phyloP scores from a whole-genome alignment of 768 basidiomycete genomes.

The Auriscalpium orientale region DNA sequence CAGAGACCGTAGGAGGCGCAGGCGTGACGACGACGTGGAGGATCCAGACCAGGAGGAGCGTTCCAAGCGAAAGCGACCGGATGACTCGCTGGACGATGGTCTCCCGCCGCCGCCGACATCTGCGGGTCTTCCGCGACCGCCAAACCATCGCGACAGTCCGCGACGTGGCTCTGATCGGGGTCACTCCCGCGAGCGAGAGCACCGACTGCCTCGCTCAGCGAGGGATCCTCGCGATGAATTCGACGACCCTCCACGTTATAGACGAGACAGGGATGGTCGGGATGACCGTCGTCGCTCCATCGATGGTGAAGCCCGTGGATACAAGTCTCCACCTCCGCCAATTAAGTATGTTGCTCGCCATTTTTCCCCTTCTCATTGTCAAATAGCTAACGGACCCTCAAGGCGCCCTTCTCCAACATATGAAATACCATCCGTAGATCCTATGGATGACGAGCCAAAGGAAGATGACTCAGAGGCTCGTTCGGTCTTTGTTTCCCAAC shows the following conservation, averaged over 20 bases:
- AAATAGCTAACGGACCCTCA: constrained; percentile 1
- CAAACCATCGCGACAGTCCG: constrained; percentile 41
- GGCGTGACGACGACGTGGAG: constrained; percentile 57
- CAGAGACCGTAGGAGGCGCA: constrained; percentile 54
- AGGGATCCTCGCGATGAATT: constrained; percentile 55
- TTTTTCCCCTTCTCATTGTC: not conserved
- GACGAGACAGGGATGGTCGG: constrained; percentile 35
- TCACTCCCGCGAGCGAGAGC: constrained; percentile 43
- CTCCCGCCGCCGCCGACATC: constrained; percentile 38
- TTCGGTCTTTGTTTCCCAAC: constrained; percentile 97
- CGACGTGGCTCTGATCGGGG: constrained; percentile 38
- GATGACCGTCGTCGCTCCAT: constrained; percentile 32
- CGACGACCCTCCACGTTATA: constrained; percentile 44
- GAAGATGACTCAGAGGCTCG: constrained; percentile 97
- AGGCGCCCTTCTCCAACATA: constrained; percentile 71
- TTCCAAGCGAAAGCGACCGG: constrained; percentile 61
- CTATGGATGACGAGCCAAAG: constrained; percentile 81
- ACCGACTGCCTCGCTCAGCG: constrained; percentile 31
- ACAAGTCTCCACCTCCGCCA: constrained; percentile 31
- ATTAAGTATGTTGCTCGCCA: constrained; percentile 32
- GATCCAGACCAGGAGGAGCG: constrained; percentile 47
- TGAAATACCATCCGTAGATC: constrained; percentile 55
- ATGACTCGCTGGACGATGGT: constrained; percentile 37
- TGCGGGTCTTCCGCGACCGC: constrained; percentile 38
- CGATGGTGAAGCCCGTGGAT: constrained; percentile 33